phyloP scores from a whole-genome alignment of 2,329 filamentous ascomycete genomes.

The Venturia nashicola region DNA sequence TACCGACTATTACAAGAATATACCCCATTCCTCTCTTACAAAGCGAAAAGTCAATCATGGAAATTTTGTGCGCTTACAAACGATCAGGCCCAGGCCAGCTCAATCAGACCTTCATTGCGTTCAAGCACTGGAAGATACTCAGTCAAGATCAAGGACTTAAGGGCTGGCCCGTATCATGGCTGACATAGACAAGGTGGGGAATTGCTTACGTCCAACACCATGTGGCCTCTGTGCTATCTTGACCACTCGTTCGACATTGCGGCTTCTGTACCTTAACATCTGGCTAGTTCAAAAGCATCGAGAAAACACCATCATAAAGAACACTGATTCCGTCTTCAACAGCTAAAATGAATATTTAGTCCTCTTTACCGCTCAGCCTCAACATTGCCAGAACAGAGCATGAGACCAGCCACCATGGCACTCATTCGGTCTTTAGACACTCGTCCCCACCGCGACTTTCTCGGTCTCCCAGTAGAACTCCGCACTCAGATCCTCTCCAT shows the following conservation, averaged over 20 bases:
- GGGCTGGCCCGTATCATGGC: too few species aligned
- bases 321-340: not conserved
- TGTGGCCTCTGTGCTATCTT: not conserved
- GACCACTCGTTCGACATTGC: not conserved
- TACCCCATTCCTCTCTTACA: not conserved
- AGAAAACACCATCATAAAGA: not conserved
- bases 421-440: not conserved
- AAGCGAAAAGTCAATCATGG: too few species aligned
- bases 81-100: too few species aligned
- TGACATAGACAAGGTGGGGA: too few species aligned
- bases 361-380: not conserved
- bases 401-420: not conserved
- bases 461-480: not conserved
- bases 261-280: not conserved
- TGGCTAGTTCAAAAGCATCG: not conserved
- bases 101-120: too few species aligned
- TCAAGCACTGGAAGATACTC: too few species aligned
- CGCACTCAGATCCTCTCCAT: not conserved
- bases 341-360: not conserved
- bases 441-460: not conserved
- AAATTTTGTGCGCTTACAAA: too few species aligned
- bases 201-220: too few species aligned
- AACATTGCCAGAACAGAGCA: too few species aligned
- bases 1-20: not conserved
- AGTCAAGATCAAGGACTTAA: too few species aligned